Evolutionary conservation across 2,329 filamentous ascomycete species (phyloP).

Genomic region (Penicillium rolfsii): DNA sequence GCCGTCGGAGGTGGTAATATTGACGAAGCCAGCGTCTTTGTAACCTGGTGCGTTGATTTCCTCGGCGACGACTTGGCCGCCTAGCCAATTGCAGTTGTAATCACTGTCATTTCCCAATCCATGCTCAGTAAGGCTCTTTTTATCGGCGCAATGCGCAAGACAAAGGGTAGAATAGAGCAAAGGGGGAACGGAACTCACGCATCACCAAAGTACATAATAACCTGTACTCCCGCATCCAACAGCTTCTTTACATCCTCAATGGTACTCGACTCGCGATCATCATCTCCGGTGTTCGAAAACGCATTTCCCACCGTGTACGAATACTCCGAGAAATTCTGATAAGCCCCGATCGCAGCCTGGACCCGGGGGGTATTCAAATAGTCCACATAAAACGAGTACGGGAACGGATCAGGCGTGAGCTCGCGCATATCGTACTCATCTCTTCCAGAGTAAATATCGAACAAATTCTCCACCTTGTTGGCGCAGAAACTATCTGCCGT

Average conservation of each 20-base stretch:
- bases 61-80: conserved; percentile 22
- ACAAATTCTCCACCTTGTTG: conserved; percentile 56
- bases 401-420: conserved; percentile 30
- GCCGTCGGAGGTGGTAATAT: conserved; percentile 23
- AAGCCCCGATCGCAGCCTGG: conserved; percentile 54
- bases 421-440: conserved; percentile 57
- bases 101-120: conserved; percentile 17
- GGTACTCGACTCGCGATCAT: conserved; percentile 43
- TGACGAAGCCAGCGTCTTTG: conserved; percentile 23
- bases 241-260: conserved; percentile 49
- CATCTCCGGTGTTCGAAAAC: conserved; percentile 52
- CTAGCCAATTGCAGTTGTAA: conserved; percentile 32
- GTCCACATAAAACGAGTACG: conserved; percentile 51
- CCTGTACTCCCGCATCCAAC: conserved; percentile 45
- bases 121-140: neutral
- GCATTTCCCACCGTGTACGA: conserved; percentile 46
- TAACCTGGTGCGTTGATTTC: conserved; percentile 22
- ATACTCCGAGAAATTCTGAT: conserved; percentile 54
- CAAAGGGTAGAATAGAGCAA: neutral
- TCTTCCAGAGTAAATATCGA: conserved; percentile 56
- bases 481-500: conserved; percentile 61
- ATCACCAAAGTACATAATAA: conserved; percentile 38
- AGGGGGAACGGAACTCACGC: conserved; percentile 19
- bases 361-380: conserved; percentile 55
- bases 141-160: neutral